These are phyloP conservation scores for Capsicum rhomboideum DNA, from an alignment of 257 asterid genomes.

Conservation along the genomic window DNA sequence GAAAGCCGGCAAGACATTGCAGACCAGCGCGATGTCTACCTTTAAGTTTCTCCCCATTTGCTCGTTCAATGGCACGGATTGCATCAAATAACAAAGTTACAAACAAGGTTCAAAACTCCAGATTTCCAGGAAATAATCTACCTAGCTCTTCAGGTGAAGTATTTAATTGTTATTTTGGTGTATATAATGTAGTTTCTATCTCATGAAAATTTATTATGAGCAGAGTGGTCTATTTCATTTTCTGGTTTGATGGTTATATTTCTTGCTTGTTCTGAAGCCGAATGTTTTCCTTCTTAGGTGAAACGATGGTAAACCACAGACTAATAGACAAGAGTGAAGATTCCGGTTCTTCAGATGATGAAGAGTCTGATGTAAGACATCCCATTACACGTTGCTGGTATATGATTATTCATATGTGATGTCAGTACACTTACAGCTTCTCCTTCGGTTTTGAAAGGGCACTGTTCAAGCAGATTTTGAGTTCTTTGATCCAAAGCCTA, in stretches of 20 bases:
- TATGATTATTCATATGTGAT: not conserved
- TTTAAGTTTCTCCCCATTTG: constrained; percentile 61
- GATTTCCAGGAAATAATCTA: constrained; percentile 10
- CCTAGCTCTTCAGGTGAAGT: constrained; percentile 34
- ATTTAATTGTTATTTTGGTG: not conserved
- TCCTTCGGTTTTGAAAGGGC: constrained; percentile 38
- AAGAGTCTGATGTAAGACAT: constrained; percentile 50
- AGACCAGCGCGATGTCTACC: constrained; percentile 23
- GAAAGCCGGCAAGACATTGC: constrained; percentile 26
- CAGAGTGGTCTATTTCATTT: not conserved
- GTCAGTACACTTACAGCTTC: constrained; percentile 3
- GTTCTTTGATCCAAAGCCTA: constrained; percentile 86
- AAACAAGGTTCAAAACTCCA: constrained; percentile 18
- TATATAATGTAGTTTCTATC: not conserved
- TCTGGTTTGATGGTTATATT: not conserved
- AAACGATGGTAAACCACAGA: constrained; percentile 14
- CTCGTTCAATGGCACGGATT: constrained; percentile 47
- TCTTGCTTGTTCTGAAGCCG: not conserved
- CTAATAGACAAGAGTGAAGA: constrained; percentile 7
- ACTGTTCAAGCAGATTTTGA: constrained; percentile 84
- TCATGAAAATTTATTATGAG: not conserved
- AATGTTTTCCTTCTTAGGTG: constrained; percentile 17
- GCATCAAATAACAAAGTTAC: constrained; percentile 23
- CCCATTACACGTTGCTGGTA: not conserved
- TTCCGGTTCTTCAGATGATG: constrained; percentile 56